Base-by-base conservation (phyloP, 257 asterid genomes). In the Primulina huaijiensis region DNA sequence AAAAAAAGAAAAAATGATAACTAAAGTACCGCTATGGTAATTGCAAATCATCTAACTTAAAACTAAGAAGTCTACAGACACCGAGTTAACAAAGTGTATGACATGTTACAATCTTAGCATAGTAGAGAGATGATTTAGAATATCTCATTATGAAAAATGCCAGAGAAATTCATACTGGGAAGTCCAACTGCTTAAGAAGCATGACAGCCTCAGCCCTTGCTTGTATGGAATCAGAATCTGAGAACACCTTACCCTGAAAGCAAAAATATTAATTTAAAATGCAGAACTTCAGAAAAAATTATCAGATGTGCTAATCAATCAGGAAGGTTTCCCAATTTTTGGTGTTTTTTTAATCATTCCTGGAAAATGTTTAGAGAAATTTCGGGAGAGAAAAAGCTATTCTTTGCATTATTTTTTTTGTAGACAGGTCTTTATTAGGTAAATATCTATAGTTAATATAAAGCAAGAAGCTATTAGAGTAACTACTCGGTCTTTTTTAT, bases 151-250 rank as follows among this genome's bases (percentile, higher is more conserved):
- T 20, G 46, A 74, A 70, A 75, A 62, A 76, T 67, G 78, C 25
- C 60, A 60, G 20, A 53, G 71, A 59, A 64, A 64, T 73, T 81
- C 96, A 59, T 14, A 94, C 99, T 79, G 95, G 97, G 76, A 91
- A 88, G 77, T 91, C 87, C 93, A 94, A 83, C 87, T 85, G 87
- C 95, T 94, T 89, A 70, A 94, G 96, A 80, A 91, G 98, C 95
- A 94, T 82, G 80, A 94, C 97, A 79, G 97, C 98, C 87, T 91
- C 96, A 23, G 99, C 97, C 80, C 97, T 89, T 68, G 95, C 87
- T 92, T 94, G 97, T 73, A 91, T 94, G 74, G 99, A 94, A 75
- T 94, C 99, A 7, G 97, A 85, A 86, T 91, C 99, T 46, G 95
- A 88, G 86, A 94, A 94, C 74, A 91, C 90, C 83, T 88, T 89